Conservation (phyloP, 1,284 basidiomycete species). For the Lignosus rhinocerotis region DNA sequence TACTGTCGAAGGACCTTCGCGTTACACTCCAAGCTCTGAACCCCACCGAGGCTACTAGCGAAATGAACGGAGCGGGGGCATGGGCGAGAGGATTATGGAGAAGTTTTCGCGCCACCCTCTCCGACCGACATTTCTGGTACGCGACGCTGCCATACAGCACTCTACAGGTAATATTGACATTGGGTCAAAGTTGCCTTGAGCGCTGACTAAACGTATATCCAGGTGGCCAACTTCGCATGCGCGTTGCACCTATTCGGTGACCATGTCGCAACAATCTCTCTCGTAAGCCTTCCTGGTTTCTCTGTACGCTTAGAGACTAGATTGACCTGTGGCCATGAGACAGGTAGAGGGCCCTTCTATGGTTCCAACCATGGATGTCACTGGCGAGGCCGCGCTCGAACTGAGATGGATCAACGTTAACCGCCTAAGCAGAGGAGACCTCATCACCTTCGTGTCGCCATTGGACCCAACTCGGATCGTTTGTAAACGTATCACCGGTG, state of each 20-base stretch:
- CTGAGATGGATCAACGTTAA: constrained; percentile 58
- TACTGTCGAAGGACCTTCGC: background rate
- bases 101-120: background rate
- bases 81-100: background rate
- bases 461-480: constrained; percentile 69
- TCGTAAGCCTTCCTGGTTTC: constrained; percentile 38
- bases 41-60: background rate
- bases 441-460: constrained; percentile 80
- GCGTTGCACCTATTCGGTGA: constrained; percentile 59
- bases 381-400: constrained; percentile 65
- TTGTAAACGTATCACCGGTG: constrained; percentile 90
- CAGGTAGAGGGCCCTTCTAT: constrained; percentile 76
- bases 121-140: background rate
- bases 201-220: background rate
- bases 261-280: constrained; percentile 56
- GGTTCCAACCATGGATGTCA: constrained; percentile 75
- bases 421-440: constrained; percentile 71
- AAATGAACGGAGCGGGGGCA: background rate
- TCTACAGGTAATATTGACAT: background rate
- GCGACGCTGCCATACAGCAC: background rate
- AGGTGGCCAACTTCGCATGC: constrained; percentile 51
- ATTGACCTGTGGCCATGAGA: background rate
- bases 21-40: background rate
- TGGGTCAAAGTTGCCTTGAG: background rate
- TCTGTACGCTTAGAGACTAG: background rate